Evolutionary conservation across 257 asterid species (phyloP).

Genomic region (Ilex aquifolium): DNA sequence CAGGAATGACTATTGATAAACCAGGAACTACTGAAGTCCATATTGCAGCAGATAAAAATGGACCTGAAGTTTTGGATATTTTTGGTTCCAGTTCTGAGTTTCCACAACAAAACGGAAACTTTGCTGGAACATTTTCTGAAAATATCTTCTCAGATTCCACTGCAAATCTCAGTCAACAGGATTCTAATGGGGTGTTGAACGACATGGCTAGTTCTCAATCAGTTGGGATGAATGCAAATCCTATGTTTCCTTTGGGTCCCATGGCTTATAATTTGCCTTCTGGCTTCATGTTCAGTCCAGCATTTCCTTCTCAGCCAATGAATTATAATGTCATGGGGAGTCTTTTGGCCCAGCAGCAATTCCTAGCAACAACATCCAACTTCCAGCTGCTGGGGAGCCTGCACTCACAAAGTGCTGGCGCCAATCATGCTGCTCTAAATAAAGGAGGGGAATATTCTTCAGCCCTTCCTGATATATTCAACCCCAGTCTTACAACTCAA

Average conservation of each 20-base stretch:
- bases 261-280: constrained; percentile 60
- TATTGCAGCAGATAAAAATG: constrained; percentile 31
- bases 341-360: constrained; percentile 77
- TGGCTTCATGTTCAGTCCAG: constrained; percentile 62
- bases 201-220: constrained; percentile 48
- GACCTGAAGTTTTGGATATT: constrained; percentile 56
- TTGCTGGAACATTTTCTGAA: constrained; percentile 22
- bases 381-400: constrained; percentile 73
- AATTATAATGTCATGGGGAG: constrained; percentile 56
- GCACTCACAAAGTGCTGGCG: constrained; percentile 32
- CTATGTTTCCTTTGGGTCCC: constrained; percentile 54
- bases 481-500: constrained; percentile 54
- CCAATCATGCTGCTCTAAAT: constrained; percentile 38
- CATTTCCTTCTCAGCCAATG: constrained; percentile 57
- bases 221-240: constrained; percentile 43
- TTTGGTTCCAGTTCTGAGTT: constrained; percentile 46
- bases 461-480: constrained; percentile 80
- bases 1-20: constrained; percentile 51
- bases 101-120: constrained; percentile 36
- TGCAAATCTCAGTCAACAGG: constrained; percentile 26
- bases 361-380: constrained; percentile 81
- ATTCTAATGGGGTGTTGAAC: constrained; percentile 40
- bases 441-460: constrained; percentile 38
- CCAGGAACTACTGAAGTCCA: constrained; percentile 31
- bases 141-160: constrained; percentile 26